These are phyloP conservation scores for Alisma plantagoaquatica DNA, from an alignment of 106 monocot genomes.

Conservation along the genomic window DNA sequence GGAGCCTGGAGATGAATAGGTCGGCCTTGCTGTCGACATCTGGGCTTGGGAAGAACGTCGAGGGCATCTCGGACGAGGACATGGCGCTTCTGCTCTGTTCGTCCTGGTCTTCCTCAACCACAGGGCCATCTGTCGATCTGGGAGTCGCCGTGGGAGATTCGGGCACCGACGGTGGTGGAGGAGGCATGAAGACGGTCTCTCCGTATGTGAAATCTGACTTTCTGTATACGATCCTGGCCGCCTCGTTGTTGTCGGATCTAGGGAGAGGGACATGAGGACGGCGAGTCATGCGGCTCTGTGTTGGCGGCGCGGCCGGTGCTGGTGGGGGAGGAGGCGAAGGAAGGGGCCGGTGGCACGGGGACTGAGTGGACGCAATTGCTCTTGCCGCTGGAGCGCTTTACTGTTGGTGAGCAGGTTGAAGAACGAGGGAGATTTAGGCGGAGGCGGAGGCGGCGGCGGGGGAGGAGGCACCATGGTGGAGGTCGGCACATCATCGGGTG, in stretches of 20 bases:
- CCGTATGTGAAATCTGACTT: neutral
- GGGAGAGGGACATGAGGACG: neutral
- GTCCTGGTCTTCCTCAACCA: too few species aligned
- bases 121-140: too few species aligned
- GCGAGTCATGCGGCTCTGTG: neutral
- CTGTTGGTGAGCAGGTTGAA: constrained; percentile 38
- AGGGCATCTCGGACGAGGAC: too few species aligned
- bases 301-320: neutral
- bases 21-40: too few species aligned
- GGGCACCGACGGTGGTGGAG: constrained; percentile 6
- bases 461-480: constrained; percentile 32
- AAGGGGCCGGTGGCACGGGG: constrained; percentile 3
- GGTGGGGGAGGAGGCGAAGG: constrained; percentile 5
- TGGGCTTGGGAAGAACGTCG: too few species aligned
- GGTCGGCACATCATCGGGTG: constrained; percentile 12
- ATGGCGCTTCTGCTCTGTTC: too few species aligned
- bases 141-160: too few species aligned
- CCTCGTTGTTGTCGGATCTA: neutral
- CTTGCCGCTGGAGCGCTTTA: constrained; percentile 41
- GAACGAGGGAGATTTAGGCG: constrained; percentile 39
- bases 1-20: too few species aligned
- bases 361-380: constrained; percentile 25
- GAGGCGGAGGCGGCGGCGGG: constrained; percentile 22
- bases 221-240: constrained; percentile 8
- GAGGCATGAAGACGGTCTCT: neutral